Evolutionary conservation across 2,329 filamentous ascomycete genomes (phyloP), one percentile per base, ranked within the genome.

Genomic region (Fonsecaea erecta): DNA sequence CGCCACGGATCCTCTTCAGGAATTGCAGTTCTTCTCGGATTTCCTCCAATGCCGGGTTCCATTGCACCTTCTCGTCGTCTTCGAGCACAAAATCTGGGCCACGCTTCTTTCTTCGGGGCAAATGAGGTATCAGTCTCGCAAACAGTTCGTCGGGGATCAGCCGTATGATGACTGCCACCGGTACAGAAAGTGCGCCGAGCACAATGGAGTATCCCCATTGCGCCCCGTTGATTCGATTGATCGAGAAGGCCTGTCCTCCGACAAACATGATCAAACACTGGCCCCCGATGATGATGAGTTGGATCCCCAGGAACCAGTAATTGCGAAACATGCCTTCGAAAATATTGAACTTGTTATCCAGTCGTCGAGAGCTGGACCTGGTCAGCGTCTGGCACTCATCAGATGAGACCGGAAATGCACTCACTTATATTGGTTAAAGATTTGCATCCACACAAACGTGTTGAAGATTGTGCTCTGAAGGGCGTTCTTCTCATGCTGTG

Each of bases 391-490:
- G n/a, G 12, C 18, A 3, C 4, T 3, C 43, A 24, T 24, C 18
- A 24, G 9, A 40, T 48, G 26, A 37, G 40, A 26, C 8, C 35
- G 18, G 32, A 62, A 28, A 24, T 48, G 11, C 18, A 48, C 73
- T 55, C 71, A 75, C 74, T 89, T 89, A 78, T 88, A 84, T 75
- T 88, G 83, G 75, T 90, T 90, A 79, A 90, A 90, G 67, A 90
- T 88, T 72, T 90, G 88, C 82, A 90, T 86, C 87, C 87, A 90
- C 1, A 90, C 88, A 71, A 88, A 90, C 0, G 84, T 86, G 75
- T 90, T 90, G 79, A 90, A 90, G 53, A 90, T 84, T 63, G 89
- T 80, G 0, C 87, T 88, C 68, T 85, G 80, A 35, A 88, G 77
- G 69, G 84, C 76, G 24, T 77, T 75, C 51, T 78, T 75, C 55